Evolutionary conservation across 352 stramenopile genomes (phyloP), one percentile per base, ranked within the genome.

Genomic region (Phytophthora meadii): DNA sequence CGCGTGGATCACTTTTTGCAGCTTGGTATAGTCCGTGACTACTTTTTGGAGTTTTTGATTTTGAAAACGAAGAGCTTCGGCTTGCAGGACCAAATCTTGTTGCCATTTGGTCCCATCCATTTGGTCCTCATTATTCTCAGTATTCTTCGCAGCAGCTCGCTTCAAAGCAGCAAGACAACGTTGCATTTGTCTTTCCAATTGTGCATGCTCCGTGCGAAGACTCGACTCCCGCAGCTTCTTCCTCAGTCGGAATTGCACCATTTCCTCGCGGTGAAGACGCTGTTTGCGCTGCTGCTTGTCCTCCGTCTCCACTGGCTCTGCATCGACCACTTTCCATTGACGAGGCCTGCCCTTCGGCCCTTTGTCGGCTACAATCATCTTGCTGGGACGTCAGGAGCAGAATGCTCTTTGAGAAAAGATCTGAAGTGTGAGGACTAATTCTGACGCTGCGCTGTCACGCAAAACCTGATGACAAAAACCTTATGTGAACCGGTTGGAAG

Each of bases 61-160:
- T 25, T 76, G 70, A 0, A 57, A 15, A 3, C 72, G 68, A 3
- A 82, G 54, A 2, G 45, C 56, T 55, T 77, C 70, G 5, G 47
- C 47, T 47, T 74, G 54, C 4, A 59, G 44, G 7, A 77, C 47
- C 24, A 77, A 55, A 10, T 72, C 30, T 0, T 24, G 47, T 14
- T 52, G 46, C 5, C 52, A 6, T 8, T 53, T 44, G 44, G 9
- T 36, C 14, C 34, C 49, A 25, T 44, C 19, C 4, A 1, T 7
- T 64, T 36, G 25, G 12, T 17, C 11, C 8, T 4, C 14, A 14
- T 28, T 37, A 8, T 28, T 37, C 30, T 12, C 30, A 14, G 4
- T 37, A 5, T 11, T 39, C 17, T 49, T 14, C 22, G 10, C 3
- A 46, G 49, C 49, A 6, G 48, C 14, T 8, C 11, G 37, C 11